Evolutionary conservation across 345 rosid species (phyloP), one percentile per base, ranked within the genome.

Genomic region (Gossypium herbaceum): DNA sequence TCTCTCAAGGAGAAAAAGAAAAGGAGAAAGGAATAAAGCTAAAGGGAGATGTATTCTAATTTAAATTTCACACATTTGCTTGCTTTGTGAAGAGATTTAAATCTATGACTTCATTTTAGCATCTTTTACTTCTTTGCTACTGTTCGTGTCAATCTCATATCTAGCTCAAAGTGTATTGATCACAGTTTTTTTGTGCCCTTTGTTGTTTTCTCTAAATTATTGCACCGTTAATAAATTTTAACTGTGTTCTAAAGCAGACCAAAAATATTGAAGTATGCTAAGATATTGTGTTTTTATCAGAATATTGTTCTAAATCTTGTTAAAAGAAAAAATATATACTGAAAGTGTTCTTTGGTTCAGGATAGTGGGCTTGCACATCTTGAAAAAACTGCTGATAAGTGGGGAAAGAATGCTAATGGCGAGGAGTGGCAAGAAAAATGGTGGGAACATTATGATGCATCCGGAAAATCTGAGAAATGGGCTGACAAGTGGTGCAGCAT

Each of bases 351-450:
- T 29, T 76, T 60, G 66, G 19, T 78, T 66, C 89, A 94, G 98
- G 86, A 85, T 16, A 45, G 76, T 68, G 98, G 97, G 57, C 77
- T 90, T 60, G 73, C 87, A 59, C 94, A 94, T 84, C 88, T 94
- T 68, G 95, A 91, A 85, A 94, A 94, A 87, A 90, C 88, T 13
- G 98, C 98, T 54, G 93, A 94, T 81, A 94, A 94, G 76, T 94
- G 97, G 98, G 98, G 98, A 51, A 94, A 89, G 91, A 92, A 93
- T 22, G 93, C 94, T 7, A 56, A 74, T 61, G 94, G 91, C 44
- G 98, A 87, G 19, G 97, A 94, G 78, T 94, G 98, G 97, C 95
- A 85, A 81, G 98, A 94, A 84, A 75, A 91, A 82, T 92, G 98
- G 98, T 90, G 85, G 85, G 98, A 94, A 79, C 97, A 92, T 82